Base-by-base conservation (phyloP, 352 stramenopile species). In the Globisporangium solare region DNA sequence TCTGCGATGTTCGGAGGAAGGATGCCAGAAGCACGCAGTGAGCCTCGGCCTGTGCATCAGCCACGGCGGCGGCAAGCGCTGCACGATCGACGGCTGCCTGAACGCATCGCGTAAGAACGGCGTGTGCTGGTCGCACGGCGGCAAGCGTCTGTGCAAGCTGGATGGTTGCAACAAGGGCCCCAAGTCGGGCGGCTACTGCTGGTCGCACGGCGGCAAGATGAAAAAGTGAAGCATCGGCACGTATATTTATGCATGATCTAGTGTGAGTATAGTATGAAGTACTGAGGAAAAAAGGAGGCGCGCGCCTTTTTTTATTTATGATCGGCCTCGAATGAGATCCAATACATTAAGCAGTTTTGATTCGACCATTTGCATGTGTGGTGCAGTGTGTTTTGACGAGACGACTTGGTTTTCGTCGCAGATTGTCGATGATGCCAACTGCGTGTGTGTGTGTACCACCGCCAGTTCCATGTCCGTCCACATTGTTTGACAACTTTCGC, bases 1-100 rank as follows among this genome's bases (percentile, higher is more conserved):
- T 2, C 58, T 91, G 8, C 80, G 83, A 3, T 95, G 86, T 54
- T 88, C 77, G 6, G 71, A 92, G 41, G 64, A 73, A 18, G 68
- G 68, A 0, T 95, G 86, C 62, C 64, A 80, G 41, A 94, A 94
- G 61, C 82, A 92, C 62, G 86, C 83, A 0, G 79, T 92, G 43
- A 91, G 81, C 50, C 68, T 89, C 17, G 86, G 86, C 0, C 76
- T 93, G 43, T 95, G 86, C 67, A 94, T 92, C 60, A 89, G 76
- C 40, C 84, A 94, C 68, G 84, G 84, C 24, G 84, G 84, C 40
- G 84, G 84, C 56, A 89, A 89, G 58, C 79, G 84, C 49, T 94
- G 82, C 66, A 86, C 71, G 14, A 68, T 89, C 15, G 67, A 86
- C 3, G 83, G 74, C 24, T 94, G 84, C 58, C 65, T 88, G 42